These are phyloP conservation scores for Udeniomyces megalosporus DNA, from an alignment of 768 basidiomycete genomes.

Conservation along the genomic window DNA sequence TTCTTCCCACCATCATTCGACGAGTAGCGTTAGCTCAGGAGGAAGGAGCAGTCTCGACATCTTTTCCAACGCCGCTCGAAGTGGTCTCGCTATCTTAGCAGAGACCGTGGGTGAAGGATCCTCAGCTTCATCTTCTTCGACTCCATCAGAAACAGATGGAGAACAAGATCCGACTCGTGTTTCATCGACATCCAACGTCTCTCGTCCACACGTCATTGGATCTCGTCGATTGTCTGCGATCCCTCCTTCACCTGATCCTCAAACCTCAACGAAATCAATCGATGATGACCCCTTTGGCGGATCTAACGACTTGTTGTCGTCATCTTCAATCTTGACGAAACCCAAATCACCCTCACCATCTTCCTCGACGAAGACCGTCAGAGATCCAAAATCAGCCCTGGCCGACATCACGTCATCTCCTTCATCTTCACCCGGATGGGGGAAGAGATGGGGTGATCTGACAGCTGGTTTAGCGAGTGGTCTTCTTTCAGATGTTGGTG, in stretches of 20 bases:
- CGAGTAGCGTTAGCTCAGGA: background rate
- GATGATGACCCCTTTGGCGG: background rate
- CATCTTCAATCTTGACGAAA: background rate
- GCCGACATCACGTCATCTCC: background rate
- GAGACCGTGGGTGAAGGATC: background rate
- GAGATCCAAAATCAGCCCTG: background rate
- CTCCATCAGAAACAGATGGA: no score
- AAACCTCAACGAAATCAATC: no score
- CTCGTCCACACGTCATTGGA: background rate
- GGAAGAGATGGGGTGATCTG: slow-evolving; percentile 4
- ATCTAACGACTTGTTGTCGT: background rate
- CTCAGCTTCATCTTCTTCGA: background rate
- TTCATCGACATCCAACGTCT: background rate
- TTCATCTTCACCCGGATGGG: background rate
- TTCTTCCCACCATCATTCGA: background rate
- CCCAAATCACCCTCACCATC: background rate
- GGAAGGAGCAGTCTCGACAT: background rate
- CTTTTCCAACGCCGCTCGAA: background rate
- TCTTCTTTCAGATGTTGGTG: background rate
- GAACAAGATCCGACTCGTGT: background rate
- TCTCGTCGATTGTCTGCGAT: background rate
- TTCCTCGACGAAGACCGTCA: background rate
- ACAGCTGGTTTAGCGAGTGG: background rate
- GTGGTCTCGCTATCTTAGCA: background rate
- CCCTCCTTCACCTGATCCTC: background rate